Conservation (phyloP, 257 asterid species). For the Thymus mandschuricus region DNA sequence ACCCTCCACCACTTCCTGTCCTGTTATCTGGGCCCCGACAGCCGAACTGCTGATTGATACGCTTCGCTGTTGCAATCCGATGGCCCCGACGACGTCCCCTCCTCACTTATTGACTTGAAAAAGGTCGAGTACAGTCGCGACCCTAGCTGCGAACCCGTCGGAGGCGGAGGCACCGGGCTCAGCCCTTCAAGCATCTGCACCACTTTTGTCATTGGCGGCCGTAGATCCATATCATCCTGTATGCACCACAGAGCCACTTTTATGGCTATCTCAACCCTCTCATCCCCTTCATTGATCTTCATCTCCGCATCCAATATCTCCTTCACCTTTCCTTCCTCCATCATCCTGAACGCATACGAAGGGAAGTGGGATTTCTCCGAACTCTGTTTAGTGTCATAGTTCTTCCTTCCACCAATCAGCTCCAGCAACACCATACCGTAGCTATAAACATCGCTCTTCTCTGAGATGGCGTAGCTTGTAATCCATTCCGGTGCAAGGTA, state of each 20-base stretch:
- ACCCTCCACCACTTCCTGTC: not conserved
- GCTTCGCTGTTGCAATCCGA: conserved; percentile 84
- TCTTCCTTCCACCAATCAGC: conserved; percentile 84
- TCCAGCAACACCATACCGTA: conserved; percentile 94
- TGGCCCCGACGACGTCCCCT: conserved; percentile 83
- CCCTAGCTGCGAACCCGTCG: conserved; percentile 64
- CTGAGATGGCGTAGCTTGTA: conserved; percentile 91
- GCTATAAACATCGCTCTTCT: conserved; percentile 92
- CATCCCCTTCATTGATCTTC: conserved; percentile 62
- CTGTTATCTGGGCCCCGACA: conserved; percentile 93
- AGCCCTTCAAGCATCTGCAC: conserved; percentile 97
- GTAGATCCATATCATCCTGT: conserved; percentile 79
- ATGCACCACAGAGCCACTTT: conserved; percentile 96
- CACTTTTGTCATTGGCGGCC: conserved; percentile 91
- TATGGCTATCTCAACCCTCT: conserved; percentile 61
- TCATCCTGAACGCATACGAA: conserved; percentile 72
- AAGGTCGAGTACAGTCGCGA: conserved; percentile 62
- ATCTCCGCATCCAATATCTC: conserved; percentile 66
- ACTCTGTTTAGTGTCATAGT: conserved; percentile 59
- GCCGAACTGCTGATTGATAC: conserved; percentile 75
- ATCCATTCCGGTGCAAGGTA: conserved; percentile 99
- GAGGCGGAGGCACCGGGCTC: conserved; percentile 73
- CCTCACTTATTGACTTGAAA: conserved; percentile 65
- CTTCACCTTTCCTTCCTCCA: conserved; percentile 84
- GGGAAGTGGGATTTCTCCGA: conserved; percentile 90